Evolutionary conservation across 129 eudicot species (phyloP), one percentile per base, ranked within the genome.

Genomic region (Tagetes patula): DNA sequence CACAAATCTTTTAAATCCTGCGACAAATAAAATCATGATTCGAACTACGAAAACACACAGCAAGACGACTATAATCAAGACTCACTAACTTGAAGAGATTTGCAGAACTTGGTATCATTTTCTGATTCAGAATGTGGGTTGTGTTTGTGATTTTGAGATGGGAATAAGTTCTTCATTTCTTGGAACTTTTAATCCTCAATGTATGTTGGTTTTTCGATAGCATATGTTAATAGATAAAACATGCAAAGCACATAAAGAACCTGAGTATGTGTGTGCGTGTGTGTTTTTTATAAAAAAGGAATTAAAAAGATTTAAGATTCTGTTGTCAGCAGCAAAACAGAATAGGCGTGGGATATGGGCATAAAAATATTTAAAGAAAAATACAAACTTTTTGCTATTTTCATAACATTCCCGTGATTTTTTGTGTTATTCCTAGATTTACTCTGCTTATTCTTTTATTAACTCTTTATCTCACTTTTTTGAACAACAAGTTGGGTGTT

Each of bases 1-100:
- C 94, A 72, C 85, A 92, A 78, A 40, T 71, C 86, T 69, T 73
- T 87, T 2, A 92, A 85, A 67, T 89, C 97, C 96, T 92, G 72
- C 76, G 74, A 70, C 2, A 62, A 40, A 30, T 7, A 37, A 30
- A 9, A 3, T 49, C 49, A 65, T 3, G 73, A 7, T 13, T 30
- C 8, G 36, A 46, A 20, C 33, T 62, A 38, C 14, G 36, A 20
- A 50, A 31, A 56, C 67, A 63, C 36, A 42, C 38, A 53, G n/a
- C 7, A 69, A 63, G 7, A 12, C 11, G 7, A 12, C 11, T 31
- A 46, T 0, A 61, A 31, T 13, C 62, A 43, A 55, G 36, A 5
- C 33, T 3, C 8, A 80, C 83, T 63, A 11, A 88, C 95, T 66
- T 78, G 84, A 58, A 89, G 82, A 77, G 95, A 88, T 41, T 82